Percentiles rank a stretch among this genome's conserved stretches.
phyloP scores from a whole-genome alignment of 2,329 filamentous ascomycete genomes.

The Metarhizium guizhouense region DNA sequence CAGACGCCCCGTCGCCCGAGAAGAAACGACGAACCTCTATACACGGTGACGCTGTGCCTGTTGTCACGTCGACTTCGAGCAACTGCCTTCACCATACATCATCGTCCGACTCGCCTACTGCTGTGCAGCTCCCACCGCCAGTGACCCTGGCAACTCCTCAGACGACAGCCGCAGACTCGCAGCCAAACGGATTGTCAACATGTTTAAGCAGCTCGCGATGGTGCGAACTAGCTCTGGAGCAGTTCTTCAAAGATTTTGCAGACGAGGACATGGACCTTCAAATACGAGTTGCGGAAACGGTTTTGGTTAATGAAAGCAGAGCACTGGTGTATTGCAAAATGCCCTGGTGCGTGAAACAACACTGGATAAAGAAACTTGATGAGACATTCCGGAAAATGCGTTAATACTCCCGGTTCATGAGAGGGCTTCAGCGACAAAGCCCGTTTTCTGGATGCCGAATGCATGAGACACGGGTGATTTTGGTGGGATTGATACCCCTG shows the following conservation, averaged over 20 bases:
- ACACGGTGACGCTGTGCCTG: slow-evolving; percentile 9
- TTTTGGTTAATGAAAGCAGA: slow-evolving; percentile 49
- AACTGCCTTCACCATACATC: background rate
- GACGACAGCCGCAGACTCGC: background rate
- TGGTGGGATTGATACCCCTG: background rate
- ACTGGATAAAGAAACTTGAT: slow-evolving; percentile 46
- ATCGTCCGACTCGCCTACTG: slow-evolving; percentile 1
- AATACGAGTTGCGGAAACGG: slow-evolving; percentile 49
- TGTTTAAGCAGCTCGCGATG: slow-evolving; percentile 34
- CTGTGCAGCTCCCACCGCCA: background rate
- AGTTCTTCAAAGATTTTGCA: slow-evolving; percentile 50
- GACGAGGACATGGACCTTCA: slow-evolving; percentile 50
- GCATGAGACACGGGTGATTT: background rate
- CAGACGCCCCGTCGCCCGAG: slow-evolving; percentile 19
- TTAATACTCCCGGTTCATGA: background rate
- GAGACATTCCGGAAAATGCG: slow-evolving; percentile 20
- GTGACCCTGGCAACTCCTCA: background rate
- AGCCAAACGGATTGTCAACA: slow-evolving; percentile 20
- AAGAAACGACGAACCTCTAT: slow-evolving; percentile 25
- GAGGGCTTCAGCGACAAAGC: background rate
- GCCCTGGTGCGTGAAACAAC: slow-evolving; percentile 39
- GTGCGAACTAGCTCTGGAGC: slow-evolving; percentile 49
- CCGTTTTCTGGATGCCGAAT: background rate
- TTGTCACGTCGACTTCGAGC: background rate
- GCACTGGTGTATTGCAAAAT: slow-evolving; percentile 56